Percentiles rank a stretch among this genome's conserved stretches.
Evolutionary conservation across 1,284 basidiomycete genomes (phyloP).

Genomic region (Schizophyllum amplum): DNA sequence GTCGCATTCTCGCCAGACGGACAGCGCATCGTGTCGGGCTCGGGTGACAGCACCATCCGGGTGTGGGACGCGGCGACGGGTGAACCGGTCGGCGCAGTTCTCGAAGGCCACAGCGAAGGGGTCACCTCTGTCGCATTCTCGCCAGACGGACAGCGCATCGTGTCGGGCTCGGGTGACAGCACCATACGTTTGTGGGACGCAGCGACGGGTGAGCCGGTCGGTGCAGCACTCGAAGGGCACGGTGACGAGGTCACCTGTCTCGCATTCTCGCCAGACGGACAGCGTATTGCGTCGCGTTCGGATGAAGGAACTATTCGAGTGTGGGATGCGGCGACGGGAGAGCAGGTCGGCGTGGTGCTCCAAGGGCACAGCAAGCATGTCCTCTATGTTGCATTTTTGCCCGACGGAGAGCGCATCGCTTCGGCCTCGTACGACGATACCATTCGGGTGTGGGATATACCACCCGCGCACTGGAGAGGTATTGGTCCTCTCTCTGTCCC

Average conservation of each 20-base stretch:
- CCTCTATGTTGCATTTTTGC: constrained; percentile 2
- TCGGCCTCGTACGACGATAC: constrained; percentile 2
- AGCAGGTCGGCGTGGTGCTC: not conserved
- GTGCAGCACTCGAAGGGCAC: constrained; percentile 3
- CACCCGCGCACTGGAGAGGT: too few species aligned
- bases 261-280: constrained; percentile 10
- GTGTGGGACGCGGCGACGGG: constrained; percentile 13
- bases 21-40: constrained; percentile 8
- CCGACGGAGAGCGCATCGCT: constrained; percentile 6
- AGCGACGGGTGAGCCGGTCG: constrained; percentile 1
- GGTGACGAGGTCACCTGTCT: constrained; percentile 1
- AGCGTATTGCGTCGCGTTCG: constrained; percentile 2
- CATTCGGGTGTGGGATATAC: constrained; percentile 6
- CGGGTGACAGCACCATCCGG: constrained; percentile 11
- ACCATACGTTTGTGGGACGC: constrained; percentile 9
- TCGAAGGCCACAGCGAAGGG: not conserved
- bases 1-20: constrained; percentile 17
- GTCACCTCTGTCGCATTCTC: constrained; percentile 11
- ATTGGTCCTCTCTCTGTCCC: too few species aligned
- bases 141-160: constrained; percentile 6
- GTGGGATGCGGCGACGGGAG: not conserved
- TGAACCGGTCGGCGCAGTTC: not conserved
- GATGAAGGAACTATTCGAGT: constrained; percentile 1
- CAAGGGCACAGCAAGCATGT: not conserved
- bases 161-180: constrained; percentile 9